Evolutionary conservation across 148 eudicot species (phyloP), one percentile per base, ranked within the genome.

Genomic region (Drosera capensis): DNA sequence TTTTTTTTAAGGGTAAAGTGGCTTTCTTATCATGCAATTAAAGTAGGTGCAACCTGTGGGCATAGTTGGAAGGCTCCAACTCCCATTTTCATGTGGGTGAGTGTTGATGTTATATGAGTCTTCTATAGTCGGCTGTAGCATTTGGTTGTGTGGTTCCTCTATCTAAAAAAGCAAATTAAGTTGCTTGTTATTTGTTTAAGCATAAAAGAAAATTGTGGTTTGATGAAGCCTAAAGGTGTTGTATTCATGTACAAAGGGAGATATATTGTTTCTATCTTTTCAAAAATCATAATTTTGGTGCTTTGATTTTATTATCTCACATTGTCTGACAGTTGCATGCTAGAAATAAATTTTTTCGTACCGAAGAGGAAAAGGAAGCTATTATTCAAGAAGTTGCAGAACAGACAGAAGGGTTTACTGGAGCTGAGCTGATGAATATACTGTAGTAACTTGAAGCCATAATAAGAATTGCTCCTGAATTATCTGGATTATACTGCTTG

Each of bases 361-460:
- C 94, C 1, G 96, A 87, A 61, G 82, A 74, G 58, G 94, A 87
- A 64, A 87, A 82, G 64, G 90, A 68, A 54, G 45, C 20, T 25
- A 61, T 87, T 26, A 57, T 87, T 53, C 74, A 70, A 60, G 94
- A 82, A 72, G 48, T 87, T 49, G 77, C 94, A 7, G 94, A 74
- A 59, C 56, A 46, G 19, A 70, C 90, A 16, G 96, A 87, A 70
- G 86, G 79, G 68, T 82, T 77, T 60, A 82, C 94, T 9, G 96
- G 96, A 51, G 94, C 96, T 11, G 96, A 87, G 59, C 60, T 87
- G 52, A 90, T 79, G 67, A 87, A 87, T 69, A 68, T 87, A 68
- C 75, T 82, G 79, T 73, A 78, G 47, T 9, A 20, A 45, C 47
- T 50, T 19, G 25, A 26, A 30, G 26, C 18, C 43, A n/a, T 35